Conservation (phyloP, 257 asterid genomes). For the Galeopsis tetrahit region DNA sequence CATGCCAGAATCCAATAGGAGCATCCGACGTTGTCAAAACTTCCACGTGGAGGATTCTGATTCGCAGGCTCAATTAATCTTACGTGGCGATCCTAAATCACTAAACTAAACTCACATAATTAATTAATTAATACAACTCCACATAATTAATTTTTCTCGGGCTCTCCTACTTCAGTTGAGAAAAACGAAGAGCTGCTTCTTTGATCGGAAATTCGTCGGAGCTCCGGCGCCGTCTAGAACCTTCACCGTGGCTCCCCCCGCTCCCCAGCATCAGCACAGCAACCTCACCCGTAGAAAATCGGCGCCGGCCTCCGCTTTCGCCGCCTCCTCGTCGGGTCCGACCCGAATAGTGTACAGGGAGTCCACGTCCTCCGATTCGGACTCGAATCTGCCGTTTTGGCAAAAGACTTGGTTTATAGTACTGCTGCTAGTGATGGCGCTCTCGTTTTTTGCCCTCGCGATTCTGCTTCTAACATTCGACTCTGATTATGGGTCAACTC, state of each 20-base stretch:
- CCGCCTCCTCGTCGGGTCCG: constrained; percentile 51
- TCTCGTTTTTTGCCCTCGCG: constrained; percentile 75
- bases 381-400: constrained; percentile 75
- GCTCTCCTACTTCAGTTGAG: constrained; percentile 14
- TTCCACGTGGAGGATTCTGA: constrained; percentile 35
- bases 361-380: constrained; percentile 54
- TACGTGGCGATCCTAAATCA: constrained; percentile 37
- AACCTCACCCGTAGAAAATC: constrained; percentile 75
- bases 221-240: constrained; percentile 58
- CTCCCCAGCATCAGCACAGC: constrained; percentile 59
- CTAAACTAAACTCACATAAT: constrained; percentile 11
- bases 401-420: constrained; percentile 79
- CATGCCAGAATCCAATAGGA: constrained; percentile 23
- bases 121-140: not conserved
- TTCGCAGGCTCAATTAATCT: constrained; percentile 15
- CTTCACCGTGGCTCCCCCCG: constrained; percentile 91
- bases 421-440: constrained; percentile 68
- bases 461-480: constrained; percentile 74
- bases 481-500: constrained; percentile 58
- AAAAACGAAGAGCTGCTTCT: constrained; percentile 19
- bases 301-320: constrained; percentile 54
- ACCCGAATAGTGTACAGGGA: constrained; percentile 70
- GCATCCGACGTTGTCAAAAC: constrained; percentile 18
- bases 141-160: constrained; percentile 15
- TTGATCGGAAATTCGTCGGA: constrained; percentile 48